Evolutionary conservation across 768 basidiomycete species (phyloP), one percentile per base, ranked within the genome.

Genomic region (Suillus brevipes): DNA sequence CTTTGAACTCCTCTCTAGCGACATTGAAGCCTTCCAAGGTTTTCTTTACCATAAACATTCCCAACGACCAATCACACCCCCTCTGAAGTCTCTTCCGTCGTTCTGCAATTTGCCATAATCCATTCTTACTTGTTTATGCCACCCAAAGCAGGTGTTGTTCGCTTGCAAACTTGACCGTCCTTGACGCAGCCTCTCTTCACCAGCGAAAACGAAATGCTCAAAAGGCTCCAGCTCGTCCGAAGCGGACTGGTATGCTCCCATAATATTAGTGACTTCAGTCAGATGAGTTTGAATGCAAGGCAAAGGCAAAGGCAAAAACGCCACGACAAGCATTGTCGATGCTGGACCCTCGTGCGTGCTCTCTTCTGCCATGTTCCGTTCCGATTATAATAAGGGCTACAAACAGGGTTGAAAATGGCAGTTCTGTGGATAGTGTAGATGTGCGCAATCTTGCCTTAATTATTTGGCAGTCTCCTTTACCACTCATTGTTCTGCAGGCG

Each of bases 171-270:
- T 10, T 52, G 72, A 74, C 70, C 64, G 72, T 55, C 69, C 42
- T 72, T 70, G 64, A 70, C 74, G 65, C 47, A 71, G 42, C 25
- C 10, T 13, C 25, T 12, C 10, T 10, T 47, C 20, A 5, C 31
- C 70, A 91, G 89, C 80, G 89, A 69, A 91, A 89, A 80, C 87
- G 84, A 43, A 62, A 70, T 71, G 76, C 73, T 45, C 74, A 69
- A 64, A 70, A 73, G 16, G 53, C 79, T 42, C 67, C 80, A 66
- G 77, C 83, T 69, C 82, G 83, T 73, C 70, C 79, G 45, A 83
- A 82, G 42, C 82, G 79, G 63, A 74, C 60, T 49, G 64, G 76
- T 78, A 60, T 31, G 72, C 58, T 64, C 13, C 23, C 23, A 25
- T 38, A 25, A 23, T 34, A 18, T 8, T 8, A 52, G 53, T 16